Evolutionary conservation across 305 asterid genomes (phyloP), one percentile per base, ranked within the genome.

Genomic region (Fraxinus albicans): DNA sequence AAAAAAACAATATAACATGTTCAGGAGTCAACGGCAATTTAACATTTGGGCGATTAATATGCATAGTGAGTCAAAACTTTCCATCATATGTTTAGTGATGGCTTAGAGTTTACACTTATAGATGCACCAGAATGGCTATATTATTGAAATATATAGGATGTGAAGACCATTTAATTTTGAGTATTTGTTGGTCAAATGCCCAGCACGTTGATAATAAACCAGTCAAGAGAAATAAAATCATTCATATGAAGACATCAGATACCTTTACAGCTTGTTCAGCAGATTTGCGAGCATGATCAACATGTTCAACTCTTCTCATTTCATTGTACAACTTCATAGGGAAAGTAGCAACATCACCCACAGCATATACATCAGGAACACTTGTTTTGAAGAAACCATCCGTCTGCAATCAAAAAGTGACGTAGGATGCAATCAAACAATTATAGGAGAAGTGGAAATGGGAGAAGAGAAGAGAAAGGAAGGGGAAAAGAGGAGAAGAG

Each of bases 231-330:
- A 60, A 50, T 50, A 50, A 50, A 50, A 13, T 50, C 60, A 15
- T 50, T 13, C 60, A 50, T 15, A 50, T 50, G 60, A 50, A 50
- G 76, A 60, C 8, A 70, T 31, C 21, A 50, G 53, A 74, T 88
- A 96, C 99, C 99, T 96, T 96, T 13, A 92, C 98, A 84, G 99
- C 98, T 77, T 94, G 99, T 89, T 96, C 99, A 81, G 99, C 99
- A 83, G 98, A 94, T 89, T 93, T 96, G 82, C 98, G 98, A 31
- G 98, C 89, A 85, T 96, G 99, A 84, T 94, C 99, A 75, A 96
- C 97, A 77, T 96, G 98, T 83, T 96, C 98, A 40, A 96, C 98
- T 89, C 99, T 92, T 88, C 99, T 91, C 12, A 88, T 78, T 31
- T 96, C 98, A 82, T 89, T 90, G 90, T 89, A 94, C 86, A 96